Base-by-base conservation (phyloP, 306 rosid genomes). In the Prosopis cineraria region DNA sequence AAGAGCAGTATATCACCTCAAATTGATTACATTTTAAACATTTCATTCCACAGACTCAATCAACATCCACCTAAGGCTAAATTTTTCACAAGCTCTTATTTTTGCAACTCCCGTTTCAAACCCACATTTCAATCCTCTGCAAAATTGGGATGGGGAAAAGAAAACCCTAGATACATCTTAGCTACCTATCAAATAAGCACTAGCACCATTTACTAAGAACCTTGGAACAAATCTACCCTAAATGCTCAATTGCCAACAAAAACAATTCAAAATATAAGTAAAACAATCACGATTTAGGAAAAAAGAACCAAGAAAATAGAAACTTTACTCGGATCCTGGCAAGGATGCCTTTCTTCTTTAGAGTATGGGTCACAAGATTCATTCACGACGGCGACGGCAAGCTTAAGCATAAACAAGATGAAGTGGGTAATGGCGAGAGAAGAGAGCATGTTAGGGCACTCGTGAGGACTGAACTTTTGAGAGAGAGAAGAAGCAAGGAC, bases 311-410 rank as follows among this genome's bases (percentile, higher is more conserved):
- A 48, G n/a, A n/a, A n/a, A n/a, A n/a, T n/a, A n/a, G n/a, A n/a
- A n/a, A n/a, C 1, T 45, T 40, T 86, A 93, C 99, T 68, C 99
- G 99, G 93, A 96, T 96, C 98, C 88, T 96, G 76, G 99, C 98
- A 70, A 96, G 99, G 34, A 96, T 98, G 76, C 99, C 99, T 73
- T 96, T 96, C 94, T 96, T 96, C 84, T 96, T 98, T 6, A 96
- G 96, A 69, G 98, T 93, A 2, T 98, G 96, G 53, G 99, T 96
- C 40, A 96, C 99, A 19, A 96, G 90, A 53, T 98, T 96, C 86
- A n/a, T n/a, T n/a, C n/a, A n/a, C n/a, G n/a, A n/a, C n/a, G n/a
- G n/a, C n/a, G n/a, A n/a, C n/a, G n/a, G n/a, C n/a, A n/a, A n/a
- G n/a, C n/a, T n/a, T n/a, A n/a, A n/a, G n/a, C n/a, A n/a, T n/a